Evolutionary conservation across 148 eudicot species (phyloP), one percentile per base, ranked within the genome.

Genomic region (Tetragonia tetragonoides): DNA sequence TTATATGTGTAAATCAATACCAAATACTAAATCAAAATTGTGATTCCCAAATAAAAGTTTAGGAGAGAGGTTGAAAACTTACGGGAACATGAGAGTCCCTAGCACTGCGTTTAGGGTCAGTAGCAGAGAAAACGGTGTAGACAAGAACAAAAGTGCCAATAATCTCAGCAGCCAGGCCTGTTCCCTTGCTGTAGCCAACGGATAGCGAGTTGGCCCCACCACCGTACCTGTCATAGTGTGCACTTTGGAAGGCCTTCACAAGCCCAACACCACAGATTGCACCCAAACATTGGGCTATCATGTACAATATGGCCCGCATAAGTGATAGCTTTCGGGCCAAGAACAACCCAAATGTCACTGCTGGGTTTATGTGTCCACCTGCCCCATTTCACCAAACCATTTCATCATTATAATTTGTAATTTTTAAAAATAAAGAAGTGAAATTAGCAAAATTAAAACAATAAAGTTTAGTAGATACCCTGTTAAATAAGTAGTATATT

Each of bases 21-120:
- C 34, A 28, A 28, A 28, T 28, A 0, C 34, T 28, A 28, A 28
- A 28, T 28, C 34, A 28, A 28, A 1, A 28, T 28, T 28, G 34
- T 28, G 34, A 28, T 28, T 28, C 1, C 34, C 34, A 28, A 28
- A 28, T 28, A 28, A 28, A 28, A 28, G 34, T 28, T 28, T 28
- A 28, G 34, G 34, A 16, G 10, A 0, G 10, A 72, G 21, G n/a
- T 38, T 28, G 68, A 51, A 40, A 28, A 78, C 85, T 79, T 79
- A 87, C 89, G 39, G 89, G 89, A 54, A 87, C 80, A 51, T 87
- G 89, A 56, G 89, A 87, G 70, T 87, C 89, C 28, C 87, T 63
- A 12, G 89, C 89, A 44, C 75, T 87, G 24, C 89, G 84, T 72
- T 85, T 85, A 6, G 87, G 87, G 72, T 85, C 87, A 57, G 87